A percentile compares a stretch with the other conserved stretches of the same genome.
phyloP scores from a whole-genome alignment of 306 rosid species.

The Hippophae gyantsensis region DNA sequence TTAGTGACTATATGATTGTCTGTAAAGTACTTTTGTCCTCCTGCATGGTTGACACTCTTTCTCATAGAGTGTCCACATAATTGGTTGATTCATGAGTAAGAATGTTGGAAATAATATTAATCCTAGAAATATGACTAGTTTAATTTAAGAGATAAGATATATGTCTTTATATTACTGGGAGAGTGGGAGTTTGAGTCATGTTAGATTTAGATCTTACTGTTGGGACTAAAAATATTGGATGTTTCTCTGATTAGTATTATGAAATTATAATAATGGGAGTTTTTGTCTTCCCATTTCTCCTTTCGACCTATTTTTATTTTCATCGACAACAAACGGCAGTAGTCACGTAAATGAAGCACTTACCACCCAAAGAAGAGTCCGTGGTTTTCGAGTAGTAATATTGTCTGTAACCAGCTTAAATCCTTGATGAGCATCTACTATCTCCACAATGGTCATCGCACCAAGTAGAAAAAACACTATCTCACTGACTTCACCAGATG shows the following conservation, averaged over 20 bases:
- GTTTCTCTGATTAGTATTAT: too few species aligned
- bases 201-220: too few species aligned
- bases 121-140: not conserved
- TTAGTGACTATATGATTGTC: not conserved
- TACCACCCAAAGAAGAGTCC: slow-evolving; percentile 95
- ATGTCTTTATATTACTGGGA: not conserved
- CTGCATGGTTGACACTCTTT: too few species aligned
- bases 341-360: slow-evolving; percentile 27
- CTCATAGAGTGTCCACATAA: too few species aligned
- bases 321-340: too few species aligned
- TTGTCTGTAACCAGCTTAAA: slow-evolving; percentile 91
- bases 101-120: too few species aligned
- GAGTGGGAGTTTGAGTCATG: not conserved
- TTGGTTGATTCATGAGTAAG: too few species aligned
- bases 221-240: too few species aligned
- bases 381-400: slow-evolving; percentile 82
- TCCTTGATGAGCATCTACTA: slow-evolving; percentile 93
- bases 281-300: too few species aligned
- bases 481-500: slow-evolving; percentile 91
- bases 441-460: slow-evolving; percentile 96
- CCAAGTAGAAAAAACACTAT: slow-evolving; percentile 94
- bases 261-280: too few species aligned
- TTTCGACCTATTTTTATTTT: too few species aligned
- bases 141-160: not conserved
- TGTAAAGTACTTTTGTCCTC: too few species aligned